Conservation (phyloP, 1,284 basidiomycete genomes). For the Chondrostereum purpureum region DNA sequence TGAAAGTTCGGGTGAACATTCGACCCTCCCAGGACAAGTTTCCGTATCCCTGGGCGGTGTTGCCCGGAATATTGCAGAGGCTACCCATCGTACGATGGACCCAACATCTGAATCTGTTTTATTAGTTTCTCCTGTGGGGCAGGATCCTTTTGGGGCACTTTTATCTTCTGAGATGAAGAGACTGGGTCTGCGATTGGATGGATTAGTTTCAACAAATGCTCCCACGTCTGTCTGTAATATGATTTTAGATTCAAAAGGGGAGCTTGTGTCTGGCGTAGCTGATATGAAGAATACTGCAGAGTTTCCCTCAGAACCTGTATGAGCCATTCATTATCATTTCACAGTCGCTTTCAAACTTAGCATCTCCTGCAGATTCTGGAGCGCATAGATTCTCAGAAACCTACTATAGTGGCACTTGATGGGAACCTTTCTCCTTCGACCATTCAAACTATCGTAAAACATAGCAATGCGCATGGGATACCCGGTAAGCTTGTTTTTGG, state of each 20-base stretch:
- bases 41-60: constrained; percentile 83
- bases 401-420: constrained; percentile 72
- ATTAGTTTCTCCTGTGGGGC: constrained; percentile 58
- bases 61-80: constrained; percentile 90
- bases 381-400: constrained; percentile 35
- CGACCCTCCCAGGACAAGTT: constrained; percentile 80
- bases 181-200: constrained; percentile 79
- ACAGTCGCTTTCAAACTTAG: constrained; percentile 11
- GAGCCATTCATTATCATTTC: constrained; percentile 11
- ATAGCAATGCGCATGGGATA: constrained; percentile 40
- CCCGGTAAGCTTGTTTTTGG: constrained; percentile 42
- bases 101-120: constrained; percentile 33
- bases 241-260: constrained; percentile 68
- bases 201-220: constrained; percentile 36
- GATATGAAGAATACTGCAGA: constrained; percentile 79
- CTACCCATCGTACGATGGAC: constrained; percentile 60
- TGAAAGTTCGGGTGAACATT: constrained; percentile 33
- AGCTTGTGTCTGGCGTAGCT: constrained; percentile 79
- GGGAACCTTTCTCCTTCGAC: constrained; percentile 65
- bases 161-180: constrained; percentile 49
- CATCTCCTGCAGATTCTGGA: constrained; percentile 32
- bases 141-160: constrained; percentile 66
- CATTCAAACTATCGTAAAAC: constrained; percentile 46
- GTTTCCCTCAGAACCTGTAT: constrained; percentile 43
- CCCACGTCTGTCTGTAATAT: constrained; percentile 82